Conservation (phyloP, 768 basidiomycete species). For the Tulasnella sp. region DNA sequence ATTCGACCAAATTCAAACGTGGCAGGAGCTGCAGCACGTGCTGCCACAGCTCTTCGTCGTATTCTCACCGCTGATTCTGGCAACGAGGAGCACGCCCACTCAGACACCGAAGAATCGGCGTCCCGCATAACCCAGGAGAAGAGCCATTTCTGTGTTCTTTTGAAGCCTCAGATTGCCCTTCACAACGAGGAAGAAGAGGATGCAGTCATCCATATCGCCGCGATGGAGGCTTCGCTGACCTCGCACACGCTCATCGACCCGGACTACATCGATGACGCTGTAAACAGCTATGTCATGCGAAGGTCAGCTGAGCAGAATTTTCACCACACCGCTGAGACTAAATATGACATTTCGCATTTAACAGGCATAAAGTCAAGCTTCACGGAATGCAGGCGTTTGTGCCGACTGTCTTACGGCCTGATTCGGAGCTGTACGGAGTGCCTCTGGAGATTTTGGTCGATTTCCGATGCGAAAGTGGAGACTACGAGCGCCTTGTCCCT, state of each 20-base stretch:
- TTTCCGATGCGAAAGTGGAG: constrained; percentile 70
- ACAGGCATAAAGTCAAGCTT: constrained; percentile 72
- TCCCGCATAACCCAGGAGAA: constrained; percentile 44
- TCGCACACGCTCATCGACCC: constrained; percentile 78
- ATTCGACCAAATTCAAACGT: constrained; percentile 14
- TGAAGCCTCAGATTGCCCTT: constrained; percentile 87
- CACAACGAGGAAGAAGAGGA: constrained; percentile 55
- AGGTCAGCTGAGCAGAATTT: constrained; percentile 47
- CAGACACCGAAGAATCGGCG: constrained; percentile 11
- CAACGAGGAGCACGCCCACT: constrained; percentile 8
- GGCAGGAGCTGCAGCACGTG: constrained; percentile 24
- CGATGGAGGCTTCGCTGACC: constrained; percentile 74
- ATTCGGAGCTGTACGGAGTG: constrained; percentile 45
- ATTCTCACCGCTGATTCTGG: constrained; percentile 48
- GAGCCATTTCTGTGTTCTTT: constrained; percentile 75
- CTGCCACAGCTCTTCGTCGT: constrained; percentile 56
- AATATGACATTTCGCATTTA: neutral
- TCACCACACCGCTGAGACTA: constrained; percentile 14
- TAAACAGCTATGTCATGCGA: constrained; percentile 81
- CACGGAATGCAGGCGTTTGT: constrained; percentile 86
- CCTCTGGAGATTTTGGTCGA: constrained; percentile 92
- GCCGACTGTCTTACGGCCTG: constrained; percentile 45
- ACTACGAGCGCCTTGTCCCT: constrained; percentile 86
- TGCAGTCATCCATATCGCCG: constrained; percentile 67
- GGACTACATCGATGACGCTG: constrained; percentile 70